Evolutionary conservation across 768 basidiomycete genomes (phyloP).

Genomic region (Cubamyces lactineus): DNA sequence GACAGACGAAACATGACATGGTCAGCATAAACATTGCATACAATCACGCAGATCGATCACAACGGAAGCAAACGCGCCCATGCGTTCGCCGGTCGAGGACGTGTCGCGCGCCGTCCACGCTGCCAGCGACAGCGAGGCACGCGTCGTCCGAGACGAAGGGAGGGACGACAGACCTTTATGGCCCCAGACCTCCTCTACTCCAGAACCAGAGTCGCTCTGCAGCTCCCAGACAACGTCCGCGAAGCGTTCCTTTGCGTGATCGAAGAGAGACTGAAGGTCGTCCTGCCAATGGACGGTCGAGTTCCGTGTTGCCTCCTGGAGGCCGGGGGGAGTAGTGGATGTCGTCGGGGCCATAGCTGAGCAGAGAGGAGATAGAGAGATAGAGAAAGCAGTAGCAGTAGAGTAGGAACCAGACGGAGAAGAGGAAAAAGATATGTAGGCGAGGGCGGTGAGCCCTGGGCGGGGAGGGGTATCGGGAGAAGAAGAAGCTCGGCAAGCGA

Average conservation of each 20-base stretch:
- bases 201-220: conserved; percentile 47
- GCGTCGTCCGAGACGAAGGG: not conserved
- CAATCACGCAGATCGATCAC: conserved; percentile 9
- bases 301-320: conserved; percentile 65
- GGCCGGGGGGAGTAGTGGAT: conserved; percentile 46
- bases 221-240: conserved; percentile 97
- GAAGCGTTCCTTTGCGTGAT: conserved; percentile 86
- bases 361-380: not conserved
- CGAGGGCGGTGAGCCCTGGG: not conserved
- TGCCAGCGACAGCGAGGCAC: not conserved
- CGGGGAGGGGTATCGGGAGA: conserved; percentile 5
- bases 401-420: conserved; percentile 1
- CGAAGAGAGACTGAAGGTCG: conserved; percentile 80
- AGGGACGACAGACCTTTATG: conserved; percentile 77
- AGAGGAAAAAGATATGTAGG: not conserved
- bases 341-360: conserved; percentile 26
- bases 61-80: not conserved
- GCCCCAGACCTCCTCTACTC: conserved; percentile 73
- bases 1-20: not conserved
- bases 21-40: not conserved
- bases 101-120: not conserved
- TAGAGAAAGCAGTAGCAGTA: conserved; percentile 6
- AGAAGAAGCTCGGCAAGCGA: conserved; percentile 3
- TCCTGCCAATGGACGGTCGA: conserved; percentile 78
- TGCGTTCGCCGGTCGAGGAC: no score